Base-by-base conservation (phyloP, 2,329 filamentous ascomycete species). In the Xylaria sp. region DNA sequence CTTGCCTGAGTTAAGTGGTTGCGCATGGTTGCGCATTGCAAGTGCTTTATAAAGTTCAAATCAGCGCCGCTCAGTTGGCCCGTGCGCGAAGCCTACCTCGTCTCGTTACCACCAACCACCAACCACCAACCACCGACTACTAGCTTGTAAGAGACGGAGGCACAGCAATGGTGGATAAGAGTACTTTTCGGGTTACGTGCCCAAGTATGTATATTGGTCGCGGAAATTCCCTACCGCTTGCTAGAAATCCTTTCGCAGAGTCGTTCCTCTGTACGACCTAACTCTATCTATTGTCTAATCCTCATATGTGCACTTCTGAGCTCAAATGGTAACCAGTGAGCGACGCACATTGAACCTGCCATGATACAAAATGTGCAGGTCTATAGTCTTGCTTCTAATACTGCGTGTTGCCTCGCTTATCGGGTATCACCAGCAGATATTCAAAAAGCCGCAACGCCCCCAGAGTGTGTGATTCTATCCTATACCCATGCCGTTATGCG, bases 381-480 rank as follows among this genome's bases (percentile, higher is more conserved):
- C 48, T 52, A 32, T n/a, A n/a, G 36, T n/a, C 34, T 45, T 46
- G 45, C 13, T 15, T 68, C 58, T 46, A 59, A 32, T 68, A 67
- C 46, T 60, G 25, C 45, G 25, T 50, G 12, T 52, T 59, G 15
- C 25, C 30, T 43, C 53, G 46, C 55, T 45, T 57, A 28, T 59
- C 25, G 9, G 46, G 48, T 63, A 66, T 59, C 43, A 39, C 50
- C 25, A 36, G 48, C 41, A 60, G 20, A 32, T 32, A 41, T 60
- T 43, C 55, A 45, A 61, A 48, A 57, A 46, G 25, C 53, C 41
- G 36, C 66, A 71, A 65, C 63, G 56, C 66, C 69, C 30, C 48
- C 50, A 46, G 39, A 56, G 12, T 46, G 30, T 39, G 25, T 61
- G 62, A 39, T 58, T 56, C 55, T 46, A 61, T 58, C 70, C 72